A percentile compares a stretch with the other conserved stretches of the same genome.
phyloP scores from a whole-genome alignment of 2,329 filamentous ascomycete species.

The Pyrenophora seminiperda region DNA sequence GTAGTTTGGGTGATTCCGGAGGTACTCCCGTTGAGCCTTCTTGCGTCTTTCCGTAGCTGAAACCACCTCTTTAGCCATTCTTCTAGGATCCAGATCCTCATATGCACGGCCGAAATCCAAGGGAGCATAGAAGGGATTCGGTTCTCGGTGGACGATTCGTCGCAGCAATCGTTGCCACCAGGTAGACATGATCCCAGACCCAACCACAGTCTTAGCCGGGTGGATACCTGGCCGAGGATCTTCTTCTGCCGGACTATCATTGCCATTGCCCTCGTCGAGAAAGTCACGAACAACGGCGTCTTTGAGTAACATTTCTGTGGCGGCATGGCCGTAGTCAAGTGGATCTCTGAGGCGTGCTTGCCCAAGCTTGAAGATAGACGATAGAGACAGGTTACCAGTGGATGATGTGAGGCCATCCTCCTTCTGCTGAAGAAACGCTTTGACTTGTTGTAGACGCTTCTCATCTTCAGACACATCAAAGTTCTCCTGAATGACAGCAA shows the following conservation, averaged over 20 bases:
- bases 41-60: slow-evolving; percentile 81
- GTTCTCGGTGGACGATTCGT: slow-evolving; percentile 68
- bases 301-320: slow-evolving; percentile 94
- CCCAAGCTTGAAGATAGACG: slow-evolving; percentile 65
- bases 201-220: slow-evolving; percentile 52
- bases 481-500: slow-evolving; percentile 99
- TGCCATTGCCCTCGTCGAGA: slow-evolving; percentile 71
- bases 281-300: slow-evolving; percentile 96
- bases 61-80: slow-evolving; percentile 89
- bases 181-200: slow-evolving; percentile 64
- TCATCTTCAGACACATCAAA: slow-evolving; percentile 99
- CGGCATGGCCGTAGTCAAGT: slow-evolving; percentile 87
- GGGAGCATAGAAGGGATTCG: slow-evolving; percentile 93
- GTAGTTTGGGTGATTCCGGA: slow-evolving; percentile 84
- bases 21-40: slow-evolving; percentile 86
- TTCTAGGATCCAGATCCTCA: slow-evolving; percentile 79
- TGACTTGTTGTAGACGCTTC: slow-evolving; percentile 94
- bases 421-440: slow-evolving; percentile 89
- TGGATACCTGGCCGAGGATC: slow-evolving; percentile 46
- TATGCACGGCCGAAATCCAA: slow-evolving; percentile 72
- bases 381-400: slow-evolving; percentile 74
- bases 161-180: slow-evolving; percentile 66
- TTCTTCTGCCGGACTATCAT: slow-evolving; percentile 29
- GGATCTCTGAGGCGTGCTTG: slow-evolving; percentile 75
- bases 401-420: slow-evolving; percentile 71